Base-by-base conservation (phyloP, 768 basidiomycete species). In the Lentinus tigrinus region DNA sequence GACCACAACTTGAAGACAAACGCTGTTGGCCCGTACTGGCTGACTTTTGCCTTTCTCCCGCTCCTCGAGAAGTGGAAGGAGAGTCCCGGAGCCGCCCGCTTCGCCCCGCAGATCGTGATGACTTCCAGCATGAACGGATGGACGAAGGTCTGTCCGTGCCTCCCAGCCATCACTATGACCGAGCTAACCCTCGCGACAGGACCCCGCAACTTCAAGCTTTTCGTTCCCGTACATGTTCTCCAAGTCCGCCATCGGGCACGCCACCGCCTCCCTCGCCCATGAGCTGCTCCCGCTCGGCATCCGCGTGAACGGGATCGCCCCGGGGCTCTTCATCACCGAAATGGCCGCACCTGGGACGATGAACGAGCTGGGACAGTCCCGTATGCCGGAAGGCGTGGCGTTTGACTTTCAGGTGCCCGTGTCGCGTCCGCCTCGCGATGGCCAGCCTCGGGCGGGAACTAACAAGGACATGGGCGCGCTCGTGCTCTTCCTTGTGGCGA, bases 21-120 rank as follows among this genome's bases (percentile, higher is more conserved):
- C 58, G 73, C 77, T 0, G 70, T 77, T 8, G 78, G 76, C 0
- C 78, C 81, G 7, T 81, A 81, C 66, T 85, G 82, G 78, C 70
- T 82, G n/a, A 77, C 81, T 0, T 79, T 82, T 61, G 81, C 81
- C n/a, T 81, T 82, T 70, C 70, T 84, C 2, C 81, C 81, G 6
- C 69, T 84, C 0, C 70, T 83, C 5, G 78, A 79, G 61, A 77
- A 76, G 52, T 77, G 79, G 76, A 77, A 77, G 63, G 68, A 67
- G 28, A 66, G 61, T 44, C 66, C 63, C 27, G 65, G 58, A 21
- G 68, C 67, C 9, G 68, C 67, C 52, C 56, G 65, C 19, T 80
- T 80, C 58, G 77, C 72, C 8, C 78, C 79, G 0, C 78, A 80
- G 64, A 68, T 82, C 24, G 67, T 82, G 28, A 79, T 81, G 76